These are phyloP conservation scores for Passiflora organensis DNA, from an alignment of 345 rosid genomes.

Conservation along the genomic window DNA sequence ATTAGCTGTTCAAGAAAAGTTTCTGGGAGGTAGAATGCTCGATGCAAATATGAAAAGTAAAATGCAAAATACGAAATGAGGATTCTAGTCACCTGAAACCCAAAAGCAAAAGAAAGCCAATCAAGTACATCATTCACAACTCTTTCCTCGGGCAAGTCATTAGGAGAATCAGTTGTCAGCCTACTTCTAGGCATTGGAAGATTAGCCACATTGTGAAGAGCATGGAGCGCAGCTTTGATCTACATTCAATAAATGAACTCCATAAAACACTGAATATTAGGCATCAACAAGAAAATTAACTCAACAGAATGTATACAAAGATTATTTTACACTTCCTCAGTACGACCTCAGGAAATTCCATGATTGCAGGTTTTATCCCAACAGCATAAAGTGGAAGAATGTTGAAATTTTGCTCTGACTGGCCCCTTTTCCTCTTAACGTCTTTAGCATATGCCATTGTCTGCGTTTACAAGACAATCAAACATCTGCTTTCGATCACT, in stretches of 20 bases:
- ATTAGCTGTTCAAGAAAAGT: slow-evolving; percentile 3
- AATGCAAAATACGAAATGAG: slow-evolving; percentile 10
- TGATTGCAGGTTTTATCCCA: slow-evolving; percentile 61
- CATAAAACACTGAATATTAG: slow-evolving; percentile 10
- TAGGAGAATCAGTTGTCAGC: slow-evolving; percentile 13
- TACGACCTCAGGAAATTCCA: slow-evolving; percentile 91
- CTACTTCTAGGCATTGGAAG: slow-evolving; percentile 51
- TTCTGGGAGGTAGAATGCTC: neutral
- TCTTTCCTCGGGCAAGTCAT: slow-evolving; percentile 36
- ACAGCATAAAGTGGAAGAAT: slow-evolving; percentile 73
- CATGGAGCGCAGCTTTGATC: slow-evolving; percentile 77
- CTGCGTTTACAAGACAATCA: slow-evolving; percentile 35
- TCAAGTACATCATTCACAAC: slow-evolving; percentile 63
- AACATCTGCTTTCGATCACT: slow-evolving; percentile 14
- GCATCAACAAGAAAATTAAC: slow-evolving; percentile 1
- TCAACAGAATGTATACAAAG: slow-evolving; percentile 10
- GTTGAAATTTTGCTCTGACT: slow-evolving; percentile 52
- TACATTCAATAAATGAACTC: slow-evolving; percentile 21
- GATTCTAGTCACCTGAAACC: slow-evolving; percentile 77
- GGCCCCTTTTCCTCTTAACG: slow-evolving; percentile 58
- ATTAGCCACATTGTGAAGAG: slow-evolving; percentile 49
- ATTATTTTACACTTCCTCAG: slow-evolving; percentile 10
- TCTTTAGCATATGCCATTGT: slow-evolving; percentile 49
- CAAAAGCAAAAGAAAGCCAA: slow-evolving; percentile 89
- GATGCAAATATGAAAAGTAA: slow-evolving; percentile 11